Percentiles rank a stretch among this genome's conserved stretches.
phyloP scores from a whole-genome alignment of 2,329 filamentous ascomycete genomes.

The Madurella fahalii region DNA sequence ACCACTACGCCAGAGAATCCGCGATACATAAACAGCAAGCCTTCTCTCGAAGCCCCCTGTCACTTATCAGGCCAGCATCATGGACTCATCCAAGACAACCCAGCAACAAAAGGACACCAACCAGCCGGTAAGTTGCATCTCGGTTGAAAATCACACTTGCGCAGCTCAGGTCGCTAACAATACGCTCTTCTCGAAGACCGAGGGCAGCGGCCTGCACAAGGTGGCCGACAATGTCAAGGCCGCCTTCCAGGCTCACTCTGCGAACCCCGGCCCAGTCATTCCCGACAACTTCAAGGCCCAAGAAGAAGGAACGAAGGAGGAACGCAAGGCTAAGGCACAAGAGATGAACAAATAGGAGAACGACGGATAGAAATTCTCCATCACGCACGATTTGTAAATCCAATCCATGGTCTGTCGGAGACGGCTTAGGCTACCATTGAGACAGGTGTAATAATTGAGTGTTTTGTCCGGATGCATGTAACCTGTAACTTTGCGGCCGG shows the following conservation, averaged over 20 bases:
- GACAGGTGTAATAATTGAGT: no score
- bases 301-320: constrained; percentile 63
- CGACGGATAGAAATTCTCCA: no score
- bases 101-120: constrained; percentile 25
- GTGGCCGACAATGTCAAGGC: constrained; percentile 36
- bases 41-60: neutral
- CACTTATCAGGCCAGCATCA: constrained; percentile 21
- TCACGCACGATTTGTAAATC: no score
- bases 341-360: constrained; percentile 56
- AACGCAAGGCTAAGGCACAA: constrained; percentile 60
- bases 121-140: constrained; percentile 21
- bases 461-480: no score
- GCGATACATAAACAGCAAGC: neutral
- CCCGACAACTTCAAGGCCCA: constrained; percentile 49
- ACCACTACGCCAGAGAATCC: neutral
- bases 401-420: no score
- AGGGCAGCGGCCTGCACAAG: constrained; percentile 35
- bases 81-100: constrained; percentile 21
- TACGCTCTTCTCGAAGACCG: constrained; percentile 22
- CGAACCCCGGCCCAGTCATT: constrained; percentile 55
- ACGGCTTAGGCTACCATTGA: no score
- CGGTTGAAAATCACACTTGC: no score
- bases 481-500: no score
- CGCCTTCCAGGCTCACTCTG: constrained; percentile 50
- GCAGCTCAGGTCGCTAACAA: neutral